These are phyloP conservation scores for Fomes fomentarius DNA, from an alignment of 1,284 basidiomycete genomes.

Conservation along the genomic window DNA sequence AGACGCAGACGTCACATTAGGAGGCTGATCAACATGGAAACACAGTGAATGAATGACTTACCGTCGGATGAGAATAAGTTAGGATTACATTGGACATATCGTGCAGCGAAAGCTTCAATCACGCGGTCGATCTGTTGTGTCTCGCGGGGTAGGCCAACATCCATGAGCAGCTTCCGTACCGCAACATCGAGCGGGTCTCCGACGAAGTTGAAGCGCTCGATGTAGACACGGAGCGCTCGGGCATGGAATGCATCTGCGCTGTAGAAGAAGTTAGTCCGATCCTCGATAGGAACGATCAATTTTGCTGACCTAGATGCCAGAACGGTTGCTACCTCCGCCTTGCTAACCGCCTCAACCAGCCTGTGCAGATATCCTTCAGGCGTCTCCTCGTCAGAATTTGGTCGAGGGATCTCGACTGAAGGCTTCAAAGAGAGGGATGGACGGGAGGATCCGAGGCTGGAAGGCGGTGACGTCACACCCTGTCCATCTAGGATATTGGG, in stretches of 20 bases:
- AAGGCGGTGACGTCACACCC: conserved; percentile 34
- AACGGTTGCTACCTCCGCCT: conserved; percentile 77
- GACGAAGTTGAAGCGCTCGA: conserved; percentile 81
- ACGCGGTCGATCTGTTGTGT: conserved; percentile 99
- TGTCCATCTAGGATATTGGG: conserved; percentile 28
- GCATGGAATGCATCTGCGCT: conserved; percentile 79
- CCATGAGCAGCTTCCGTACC: conserved; percentile 89
- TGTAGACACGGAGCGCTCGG: conserved; percentile 73
- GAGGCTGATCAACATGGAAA: conserved; percentile 78
- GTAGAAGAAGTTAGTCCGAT: neutral
- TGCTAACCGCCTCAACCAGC: conserved; percentile 64
- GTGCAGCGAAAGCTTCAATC: conserved; percentile 91
- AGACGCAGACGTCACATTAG: conserved; percentile 91
- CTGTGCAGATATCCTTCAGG: conserved; percentile 72
- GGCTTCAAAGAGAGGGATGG: conserved; percentile 46
- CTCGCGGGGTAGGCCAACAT: conserved; percentile 89
- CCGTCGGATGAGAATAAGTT: conserved; percentile 81
- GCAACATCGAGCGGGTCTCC: conserved; percentile 91
- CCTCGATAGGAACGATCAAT: neutral
- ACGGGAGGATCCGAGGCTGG: conserved; percentile 47
- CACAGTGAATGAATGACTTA: conserved; percentile 34
- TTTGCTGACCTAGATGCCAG: conserved; percentile 76
- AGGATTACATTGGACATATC: conserved; percentile 87
- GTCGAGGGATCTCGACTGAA: conserved; percentile 51
- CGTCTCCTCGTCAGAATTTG: conserved; percentile 61